These are phyloP conservation scores for Tilletia horrida DNA, from an alignment of 1,284 basidiomycete genomes.

Conservation along the genomic window DNA sequence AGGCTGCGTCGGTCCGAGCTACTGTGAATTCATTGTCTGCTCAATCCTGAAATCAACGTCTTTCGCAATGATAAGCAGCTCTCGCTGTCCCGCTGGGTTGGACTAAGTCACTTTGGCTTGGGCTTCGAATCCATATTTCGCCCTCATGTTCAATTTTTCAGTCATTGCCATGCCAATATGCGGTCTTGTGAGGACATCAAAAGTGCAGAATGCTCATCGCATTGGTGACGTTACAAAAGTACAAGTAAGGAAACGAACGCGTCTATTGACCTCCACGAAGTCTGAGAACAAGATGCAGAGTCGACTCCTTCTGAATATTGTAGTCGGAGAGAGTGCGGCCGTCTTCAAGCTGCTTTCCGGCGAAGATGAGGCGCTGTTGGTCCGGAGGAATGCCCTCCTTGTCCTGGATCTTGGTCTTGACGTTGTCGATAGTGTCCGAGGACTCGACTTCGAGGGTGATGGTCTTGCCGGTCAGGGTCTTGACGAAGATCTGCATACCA, in stretches of 20 bases:
- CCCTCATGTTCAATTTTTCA: no score
- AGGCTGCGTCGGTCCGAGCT: neutral
- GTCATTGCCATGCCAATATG: no score
- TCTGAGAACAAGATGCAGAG: conserved; percentile 90
- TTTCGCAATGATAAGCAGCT: no score
- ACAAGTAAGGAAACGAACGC: neutral
- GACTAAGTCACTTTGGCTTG: no score
- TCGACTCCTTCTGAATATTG: conserved; percentile 98
- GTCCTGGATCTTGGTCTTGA: conserved; percentile 53
- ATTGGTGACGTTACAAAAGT: conserved; percentile 9
- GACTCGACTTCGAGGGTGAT: conserved; percentile 88
- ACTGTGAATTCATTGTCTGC: neutral
- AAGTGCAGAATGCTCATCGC: neutral
- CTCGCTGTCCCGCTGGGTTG: no score
- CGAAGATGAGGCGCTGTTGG: conserved; percentile 81
- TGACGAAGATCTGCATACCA: conserved; percentile 62
- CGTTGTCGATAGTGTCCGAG: conserved; percentile 90
- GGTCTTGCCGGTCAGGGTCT: conserved; percentile 92
- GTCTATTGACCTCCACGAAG: conserved; percentile 30
- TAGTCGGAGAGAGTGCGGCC: conserved; percentile 49
- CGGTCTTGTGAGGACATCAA: no score
- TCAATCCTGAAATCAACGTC: no score
- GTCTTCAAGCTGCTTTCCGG: conserved; percentile 84
- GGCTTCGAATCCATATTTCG: no score
- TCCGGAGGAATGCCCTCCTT: conserved; percentile 57